phyloP scores from a whole-genome alignment of 2,329 filamentous ascomycete genomes.

The Trichoderma breve region DNA sequence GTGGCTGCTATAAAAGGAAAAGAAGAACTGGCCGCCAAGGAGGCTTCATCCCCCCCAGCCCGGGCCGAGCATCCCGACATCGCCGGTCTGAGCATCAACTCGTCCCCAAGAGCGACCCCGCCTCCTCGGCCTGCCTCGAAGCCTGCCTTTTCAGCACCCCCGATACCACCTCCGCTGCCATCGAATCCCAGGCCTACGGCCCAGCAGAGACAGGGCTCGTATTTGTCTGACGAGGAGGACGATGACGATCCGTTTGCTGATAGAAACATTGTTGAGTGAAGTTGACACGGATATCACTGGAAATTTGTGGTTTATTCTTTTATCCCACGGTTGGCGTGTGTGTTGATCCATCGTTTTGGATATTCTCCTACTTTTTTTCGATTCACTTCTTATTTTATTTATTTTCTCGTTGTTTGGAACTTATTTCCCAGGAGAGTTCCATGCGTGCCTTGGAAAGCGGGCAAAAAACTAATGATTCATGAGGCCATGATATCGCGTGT shows the following conservation, averaged over 20 bases:
- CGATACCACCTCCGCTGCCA: conserved; percentile 40
- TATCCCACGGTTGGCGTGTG: not conserved
- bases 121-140: conserved; percentile 38
- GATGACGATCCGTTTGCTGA: conserved; percentile 89
- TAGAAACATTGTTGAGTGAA: conserved; percentile 60
- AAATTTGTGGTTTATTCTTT: not conserved
- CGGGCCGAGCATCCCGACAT: conserved; percentile 43
- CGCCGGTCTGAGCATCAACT: conserved; percentile 43
- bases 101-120: conserved; percentile 47
- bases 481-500: not conserved
- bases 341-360: not conserved
- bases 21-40: conserved; percentile 38
- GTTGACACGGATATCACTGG: not conserved
- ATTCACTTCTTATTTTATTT: not conserved
- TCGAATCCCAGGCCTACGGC: conserved; percentile 26
- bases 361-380: not conserved
- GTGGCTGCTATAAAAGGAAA: conserved; percentile 55
- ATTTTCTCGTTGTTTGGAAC: not conserved
- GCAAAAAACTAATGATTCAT: conserved; percentile 9
- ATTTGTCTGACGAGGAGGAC: conserved; percentile 52
- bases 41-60: conserved; percentile 38
- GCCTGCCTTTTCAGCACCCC: conserved; percentile 42
- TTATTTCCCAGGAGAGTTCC: not conserved
- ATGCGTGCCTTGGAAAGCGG: not conserved
- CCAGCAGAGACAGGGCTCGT: conserved; percentile 28